Conservation (phyloP, 768 basidiomycete genomes). For the Macrolepiota fuliginosa region DNA sequence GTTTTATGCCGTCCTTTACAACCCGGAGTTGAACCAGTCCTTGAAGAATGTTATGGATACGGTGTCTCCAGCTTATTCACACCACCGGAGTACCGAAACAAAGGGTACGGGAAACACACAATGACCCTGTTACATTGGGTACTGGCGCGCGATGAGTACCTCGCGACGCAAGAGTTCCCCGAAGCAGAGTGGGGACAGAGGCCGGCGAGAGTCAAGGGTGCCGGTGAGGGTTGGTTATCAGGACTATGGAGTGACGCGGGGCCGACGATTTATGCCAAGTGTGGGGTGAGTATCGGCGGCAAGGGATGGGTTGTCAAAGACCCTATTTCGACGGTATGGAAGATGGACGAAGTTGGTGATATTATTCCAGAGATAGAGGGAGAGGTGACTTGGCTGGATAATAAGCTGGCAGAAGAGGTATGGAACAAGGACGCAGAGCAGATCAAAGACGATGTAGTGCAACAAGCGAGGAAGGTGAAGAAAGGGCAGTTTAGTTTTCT, state of each 20-base stretch:
- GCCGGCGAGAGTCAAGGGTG: slow-evolving; percentile 17
- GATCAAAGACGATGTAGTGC: slow-evolving; percentile 33
- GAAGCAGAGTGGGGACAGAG: slow-evolving; percentile 22
- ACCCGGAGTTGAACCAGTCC: background rate
- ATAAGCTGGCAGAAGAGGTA: slow-evolving; percentile 27
- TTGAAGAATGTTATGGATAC: slow-evolving; percentile 41
- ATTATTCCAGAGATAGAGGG: background rate
- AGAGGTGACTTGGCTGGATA: slow-evolving; percentile 26
- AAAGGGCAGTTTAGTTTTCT: slow-evolving; percentile 20
- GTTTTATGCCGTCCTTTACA: slow-evolving; percentile 21
- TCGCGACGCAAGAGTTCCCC: slow-evolving; percentile 20
- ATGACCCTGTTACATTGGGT: slow-evolving; percentile 58
- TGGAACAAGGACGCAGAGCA: slow-evolving; percentile 36
- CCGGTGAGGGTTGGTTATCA: slow-evolving; percentile 21
- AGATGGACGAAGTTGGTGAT: slow-evolving; percentile 16
- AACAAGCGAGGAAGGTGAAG: slow-evolving; percentile 4
- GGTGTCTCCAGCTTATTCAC: slow-evolving; percentile 59
- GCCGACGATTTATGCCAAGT: slow-evolving; percentile 19
- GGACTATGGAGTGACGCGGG: slow-evolving; percentile 29
- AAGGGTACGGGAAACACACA: slow-evolving; percentile 62
- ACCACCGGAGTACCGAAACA: slow-evolving; percentile 41
- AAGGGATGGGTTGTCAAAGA: slow-evolving; percentile 41
- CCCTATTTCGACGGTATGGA: slow-evolving; percentile 36
- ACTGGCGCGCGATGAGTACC: slow-evolving; percentile 19
- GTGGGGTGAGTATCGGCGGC: slow-evolving; percentile 17